A percentile compares a stretch with the other conserved stretches of the same genome.
Conservation (phyloP, 257 asterid species). For the Solanum rostratum region DNA sequence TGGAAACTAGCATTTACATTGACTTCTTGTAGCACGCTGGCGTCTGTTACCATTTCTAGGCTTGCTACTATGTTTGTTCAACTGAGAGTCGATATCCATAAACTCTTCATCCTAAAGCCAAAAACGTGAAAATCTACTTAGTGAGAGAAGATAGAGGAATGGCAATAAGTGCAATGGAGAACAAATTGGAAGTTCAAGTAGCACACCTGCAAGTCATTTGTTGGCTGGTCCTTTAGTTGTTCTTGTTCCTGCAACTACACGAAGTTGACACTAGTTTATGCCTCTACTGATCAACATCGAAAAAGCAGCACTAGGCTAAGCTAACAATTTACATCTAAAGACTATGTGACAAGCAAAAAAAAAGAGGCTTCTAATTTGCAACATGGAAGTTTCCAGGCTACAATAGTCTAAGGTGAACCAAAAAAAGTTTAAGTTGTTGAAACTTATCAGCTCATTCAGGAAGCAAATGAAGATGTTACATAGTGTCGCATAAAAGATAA, state of each 20-base stretch:
- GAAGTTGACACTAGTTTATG: not conserved
- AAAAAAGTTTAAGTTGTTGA: too few species aligned
- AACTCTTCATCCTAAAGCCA: slow-evolving; percentile 9
- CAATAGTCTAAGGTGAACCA: too few species aligned
- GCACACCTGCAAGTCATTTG: slow-evolving; percentile 12
- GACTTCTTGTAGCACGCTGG: slow-evolving; percentile 45
- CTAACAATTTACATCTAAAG: not conserved
- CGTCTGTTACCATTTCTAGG: slow-evolving; percentile 21
- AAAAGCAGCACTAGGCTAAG: not conserved
- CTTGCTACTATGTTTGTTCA: slow-evolving; percentile 18
- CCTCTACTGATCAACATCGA: not conserved
- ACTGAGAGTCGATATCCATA: slow-evolving; percentile 13
- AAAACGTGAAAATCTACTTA: not conserved
- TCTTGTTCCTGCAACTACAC: slow-evolving; percentile 23
- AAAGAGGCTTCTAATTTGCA: not conserved
- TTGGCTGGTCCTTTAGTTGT: not conserved
- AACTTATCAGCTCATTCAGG: not conserved
- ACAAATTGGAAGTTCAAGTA: not conserved
- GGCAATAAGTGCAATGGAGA: not conserved
- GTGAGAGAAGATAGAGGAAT: not conserved
- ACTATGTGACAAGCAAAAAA: not conserved
- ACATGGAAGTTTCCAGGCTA: too few species aligned
- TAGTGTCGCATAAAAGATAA: not conserved
- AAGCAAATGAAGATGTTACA: not conserved
- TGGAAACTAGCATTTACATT: slow-evolving; percentile 32